Conservation (phyloP, 768 basidiomycete genomes). For the Dentipellis fragilis region DNA sequence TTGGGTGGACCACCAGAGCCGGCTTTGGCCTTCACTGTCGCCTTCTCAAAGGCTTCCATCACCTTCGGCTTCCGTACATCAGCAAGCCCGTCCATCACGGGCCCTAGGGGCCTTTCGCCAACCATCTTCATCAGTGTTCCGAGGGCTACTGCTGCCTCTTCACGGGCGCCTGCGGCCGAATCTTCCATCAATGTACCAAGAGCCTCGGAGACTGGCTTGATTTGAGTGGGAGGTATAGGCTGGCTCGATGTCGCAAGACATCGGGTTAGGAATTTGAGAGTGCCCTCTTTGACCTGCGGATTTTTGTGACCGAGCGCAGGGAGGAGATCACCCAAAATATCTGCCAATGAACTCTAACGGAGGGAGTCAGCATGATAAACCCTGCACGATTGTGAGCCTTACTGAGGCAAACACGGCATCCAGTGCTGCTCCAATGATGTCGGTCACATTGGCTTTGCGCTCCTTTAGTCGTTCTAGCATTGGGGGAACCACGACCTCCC, state of each 20-base stretch:
- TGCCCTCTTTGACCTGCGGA: conserved; percentile 92
- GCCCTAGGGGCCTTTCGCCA: conserved; percentile 85
- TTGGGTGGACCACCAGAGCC: conserved; percentile 43
- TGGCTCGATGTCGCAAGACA: conserved; percentile 61
- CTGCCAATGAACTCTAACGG: conserved; percentile 62
- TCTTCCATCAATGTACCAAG: conserved; percentile 77
- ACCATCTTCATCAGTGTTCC: conserved; percentile 95
- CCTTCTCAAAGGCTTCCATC: conserved; percentile 87
- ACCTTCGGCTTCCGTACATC: conserved; percentile 88
- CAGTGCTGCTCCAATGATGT: conserved; percentile 76
- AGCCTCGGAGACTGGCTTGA: conserved; percentile 74
- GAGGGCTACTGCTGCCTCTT: conserved; percentile 80
- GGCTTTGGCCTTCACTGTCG: conserved; percentile 81
- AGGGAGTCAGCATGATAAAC: conserved; percentile 6
- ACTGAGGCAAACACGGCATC: conserved; percentile 86
- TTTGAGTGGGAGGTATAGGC: conserved; percentile 62
- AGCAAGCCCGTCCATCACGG: conserved; percentile 73
- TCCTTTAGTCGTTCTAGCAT: conserved; percentile 91
- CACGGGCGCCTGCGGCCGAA: conserved; percentile 78
- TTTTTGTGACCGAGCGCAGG: conserved; percentile 80
- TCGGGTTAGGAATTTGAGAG: conserved; percentile 77
- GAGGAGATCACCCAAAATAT: conserved; percentile 76
- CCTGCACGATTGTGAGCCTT: conserved; percentile 21
- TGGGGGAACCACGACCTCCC: conserved; percentile 59
- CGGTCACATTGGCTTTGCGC: conserved; percentile 83